Conservation (phyloP, 2,329 filamentous ascomycete genomes). For the Aureobasidium sp. region DNA sequence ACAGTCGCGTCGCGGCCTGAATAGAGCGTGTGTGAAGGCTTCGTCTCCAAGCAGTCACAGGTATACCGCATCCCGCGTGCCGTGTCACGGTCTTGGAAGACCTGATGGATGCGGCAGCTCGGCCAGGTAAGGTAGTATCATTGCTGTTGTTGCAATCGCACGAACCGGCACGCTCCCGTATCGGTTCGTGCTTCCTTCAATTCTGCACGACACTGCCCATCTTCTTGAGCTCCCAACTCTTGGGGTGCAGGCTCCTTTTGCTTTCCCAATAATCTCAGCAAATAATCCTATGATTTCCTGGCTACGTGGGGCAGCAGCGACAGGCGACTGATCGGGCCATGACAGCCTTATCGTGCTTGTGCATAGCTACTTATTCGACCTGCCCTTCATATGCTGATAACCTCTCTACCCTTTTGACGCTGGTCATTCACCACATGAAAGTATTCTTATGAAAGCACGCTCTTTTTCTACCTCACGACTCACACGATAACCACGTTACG, state of each 20-base stretch:
- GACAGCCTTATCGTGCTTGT: slow-evolving; percentile 1
- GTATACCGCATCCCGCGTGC: slow-evolving; percentile 2
- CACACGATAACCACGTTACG: background rate
- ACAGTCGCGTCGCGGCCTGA: background rate
- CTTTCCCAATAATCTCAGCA: background rate
- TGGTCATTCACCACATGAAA: background rate
- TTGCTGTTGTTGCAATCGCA: slow-evolving; percentile 4
- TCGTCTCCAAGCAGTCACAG: slow-evolving; percentile 1
- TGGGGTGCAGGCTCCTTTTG: background rate
- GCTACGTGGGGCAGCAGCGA: slow-evolving; percentile 5
- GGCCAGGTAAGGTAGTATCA: background rate
- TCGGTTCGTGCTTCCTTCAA: background rate
- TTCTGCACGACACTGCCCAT: slow-evolving; percentile 1
- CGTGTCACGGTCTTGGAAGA: background rate
- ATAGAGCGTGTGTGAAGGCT: background rate
- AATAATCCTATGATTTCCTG: background rate
- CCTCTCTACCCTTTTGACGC: slow-evolving; percentile 4
- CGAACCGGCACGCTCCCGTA: slow-evolving; percentile 10
- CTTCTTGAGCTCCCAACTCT: background rate
- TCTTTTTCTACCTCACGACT: background rate
- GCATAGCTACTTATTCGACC: slow-evolving; percentile 5
- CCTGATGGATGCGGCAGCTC: background rate
- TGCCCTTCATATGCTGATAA: slow-evolving; percentile 5
- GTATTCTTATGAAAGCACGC: slow-evolving; percentile 9
- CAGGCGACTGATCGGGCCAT: background rate